Conservation (phyloP, 495 filamentous ascomycete genomes). For the Zalerion maritima region DNA sequence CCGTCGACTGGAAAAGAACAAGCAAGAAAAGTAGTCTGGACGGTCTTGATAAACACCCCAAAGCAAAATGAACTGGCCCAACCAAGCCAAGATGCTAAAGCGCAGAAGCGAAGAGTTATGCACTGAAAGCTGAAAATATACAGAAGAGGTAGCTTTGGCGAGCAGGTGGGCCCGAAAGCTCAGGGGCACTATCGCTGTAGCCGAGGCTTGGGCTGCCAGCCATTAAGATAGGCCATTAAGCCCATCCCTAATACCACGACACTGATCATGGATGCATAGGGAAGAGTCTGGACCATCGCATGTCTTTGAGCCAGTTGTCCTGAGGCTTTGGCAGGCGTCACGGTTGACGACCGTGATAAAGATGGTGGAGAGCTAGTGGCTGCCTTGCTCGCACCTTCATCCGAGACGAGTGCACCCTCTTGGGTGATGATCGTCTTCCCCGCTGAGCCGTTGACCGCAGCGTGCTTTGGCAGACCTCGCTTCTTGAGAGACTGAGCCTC, state of each 20-base stretch:
- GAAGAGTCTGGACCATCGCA: conserved; percentile 48
- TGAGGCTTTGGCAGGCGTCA: conserved; percentile 18
- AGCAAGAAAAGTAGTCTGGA: too few relatives aligned
- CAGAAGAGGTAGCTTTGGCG: not conserved
- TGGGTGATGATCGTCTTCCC: conserved; percentile 3
- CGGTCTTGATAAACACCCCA: too few relatives aligned
- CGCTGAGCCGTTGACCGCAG: conserved; percentile 7
- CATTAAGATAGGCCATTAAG: conserved; percentile 89
- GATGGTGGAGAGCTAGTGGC: conserved; percentile 12
- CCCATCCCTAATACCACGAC: conserved; percentile 83
- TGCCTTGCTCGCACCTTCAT: conserved; percentile 4
- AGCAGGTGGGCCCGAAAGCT: not conserved
- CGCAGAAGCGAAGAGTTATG: too few relatives aligned
- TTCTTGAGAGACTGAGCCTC: conserved; percentile 9
- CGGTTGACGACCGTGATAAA: conserved; percentile 26
- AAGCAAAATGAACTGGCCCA: too few relatives aligned
- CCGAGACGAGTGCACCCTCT: not conserved
- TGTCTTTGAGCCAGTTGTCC: conserved; percentile 16
- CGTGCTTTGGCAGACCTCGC: conserved; percentile 7
- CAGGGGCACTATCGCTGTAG: conserved; percentile 11
- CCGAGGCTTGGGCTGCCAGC: conserved; percentile 45
- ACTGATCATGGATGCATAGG: conserved; percentile 75
- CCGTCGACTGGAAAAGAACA: too few relatives aligned
- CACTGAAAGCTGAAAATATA: too few relatives aligned
- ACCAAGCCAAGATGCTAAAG: too few relatives aligned